phyloP scores from a whole-genome alignment of 2,329 filamentous ascomycete genomes.

The Fusarium sp. region DNA sequence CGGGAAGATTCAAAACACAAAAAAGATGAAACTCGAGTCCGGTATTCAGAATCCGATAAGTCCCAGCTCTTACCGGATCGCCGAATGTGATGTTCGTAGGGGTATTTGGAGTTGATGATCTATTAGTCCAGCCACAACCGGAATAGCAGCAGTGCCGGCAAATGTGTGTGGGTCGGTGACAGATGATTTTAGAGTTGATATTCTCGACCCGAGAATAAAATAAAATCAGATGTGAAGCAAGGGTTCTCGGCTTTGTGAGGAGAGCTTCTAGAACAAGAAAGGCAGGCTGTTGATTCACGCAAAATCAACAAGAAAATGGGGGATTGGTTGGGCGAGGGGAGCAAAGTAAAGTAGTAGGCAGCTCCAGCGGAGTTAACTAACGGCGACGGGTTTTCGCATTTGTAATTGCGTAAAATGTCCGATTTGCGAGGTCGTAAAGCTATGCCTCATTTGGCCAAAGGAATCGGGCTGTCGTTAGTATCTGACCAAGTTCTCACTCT shows the following conservation, averaged over 20 bases:
- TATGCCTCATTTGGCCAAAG: conserved; percentile 20
- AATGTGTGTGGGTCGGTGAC: conserved; percentile 38
- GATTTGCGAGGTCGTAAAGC: conserved; percentile 30
- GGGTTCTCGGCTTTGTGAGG: neutral
- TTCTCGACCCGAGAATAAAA: neutral
- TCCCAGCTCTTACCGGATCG: conserved; percentile 4
- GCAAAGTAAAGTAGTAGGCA: conserved; percentile 1
- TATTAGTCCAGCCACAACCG: conserved; percentile 40
- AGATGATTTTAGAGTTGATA: conserved; percentile 6
- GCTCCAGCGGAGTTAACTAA: conserved; percentile 33
- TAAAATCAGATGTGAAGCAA: conserved; percentile 4
- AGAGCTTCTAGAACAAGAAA: neutral
- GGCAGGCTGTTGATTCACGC: conserved; percentile 3
- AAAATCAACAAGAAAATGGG: conserved; percentile 16
- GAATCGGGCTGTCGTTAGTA: conserved; percentile 14
- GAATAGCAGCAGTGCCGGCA: conserved; percentile 29
- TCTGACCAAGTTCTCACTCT: conserved; percentile 22
- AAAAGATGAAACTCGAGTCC: conserved; percentile 2
- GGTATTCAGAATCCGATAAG: conserved; percentile 3
- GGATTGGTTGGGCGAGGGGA: conserved; percentile 18
- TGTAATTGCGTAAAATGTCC: conserved; percentile 36
- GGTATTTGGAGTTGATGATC: conserved; percentile 22
- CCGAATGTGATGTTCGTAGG: conserved; percentile 7
- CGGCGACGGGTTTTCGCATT: conserved; percentile 36
- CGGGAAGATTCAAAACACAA: conserved; percentile 25